Percentiles rank a stretch among this genome's conserved stretches.
Evolutionary conservation across 2,329 filamentous ascomycete genomes (phyloP).

Genomic region (Ilyonectria robusta): DNA sequence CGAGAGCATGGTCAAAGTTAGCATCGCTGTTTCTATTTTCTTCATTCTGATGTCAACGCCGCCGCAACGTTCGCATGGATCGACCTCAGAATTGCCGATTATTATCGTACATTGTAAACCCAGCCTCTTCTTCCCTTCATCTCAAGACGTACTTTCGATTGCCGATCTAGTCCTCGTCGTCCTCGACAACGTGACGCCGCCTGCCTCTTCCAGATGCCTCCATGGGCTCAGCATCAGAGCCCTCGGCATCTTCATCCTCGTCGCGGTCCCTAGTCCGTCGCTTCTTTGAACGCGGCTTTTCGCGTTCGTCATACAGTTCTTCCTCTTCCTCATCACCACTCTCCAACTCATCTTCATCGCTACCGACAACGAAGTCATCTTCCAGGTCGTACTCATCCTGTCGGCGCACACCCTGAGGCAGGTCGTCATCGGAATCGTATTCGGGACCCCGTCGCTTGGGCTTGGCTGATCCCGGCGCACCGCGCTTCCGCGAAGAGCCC

Average conservation of each 20-base stretch:
- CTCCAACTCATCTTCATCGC: slow-evolving; percentile 78
- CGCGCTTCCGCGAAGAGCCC: slow-evolving; percentile 67
- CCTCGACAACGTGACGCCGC: slow-evolving; percentile 70
- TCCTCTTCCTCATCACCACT: slow-evolving; percentile 76
- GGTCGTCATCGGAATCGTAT: slow-evolving; percentile 84
- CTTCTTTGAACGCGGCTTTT: slow-evolving; percentile 62
- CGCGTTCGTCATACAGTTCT: slow-evolving; percentile 66
- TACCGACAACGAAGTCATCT: slow-evolving; percentile 83
- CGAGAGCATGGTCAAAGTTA: slow-evolving; percentile 5
- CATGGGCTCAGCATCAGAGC: slow-evolving; percentile 65
- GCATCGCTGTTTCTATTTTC: slow-evolving; percentile 21
- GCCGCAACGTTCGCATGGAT: slow-evolving; percentile 1
- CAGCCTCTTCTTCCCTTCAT: neutral
- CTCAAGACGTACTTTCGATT: neutral
- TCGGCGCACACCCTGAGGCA: slow-evolving; percentile 71
- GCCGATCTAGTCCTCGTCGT: slow-evolving; percentile 67
- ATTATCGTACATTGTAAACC: slow-evolving; percentile 15
- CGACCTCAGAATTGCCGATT: slow-evolving; percentile 9
- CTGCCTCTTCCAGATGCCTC: slow-evolving; percentile 62
- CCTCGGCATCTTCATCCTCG: slow-evolving; percentile 65
- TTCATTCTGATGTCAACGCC: slow-evolving; percentile 28
- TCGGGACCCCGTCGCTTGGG: slow-evolving; percentile 71
- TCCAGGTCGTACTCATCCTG: slow-evolving; percentile 85
- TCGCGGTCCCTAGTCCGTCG: slow-evolving; percentile 65
- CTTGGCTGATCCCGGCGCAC: slow-evolving; percentile 63